phyloP scores from a whole-genome alignment of 164 flowering plant genomes.

The Santalum album region DNA sequence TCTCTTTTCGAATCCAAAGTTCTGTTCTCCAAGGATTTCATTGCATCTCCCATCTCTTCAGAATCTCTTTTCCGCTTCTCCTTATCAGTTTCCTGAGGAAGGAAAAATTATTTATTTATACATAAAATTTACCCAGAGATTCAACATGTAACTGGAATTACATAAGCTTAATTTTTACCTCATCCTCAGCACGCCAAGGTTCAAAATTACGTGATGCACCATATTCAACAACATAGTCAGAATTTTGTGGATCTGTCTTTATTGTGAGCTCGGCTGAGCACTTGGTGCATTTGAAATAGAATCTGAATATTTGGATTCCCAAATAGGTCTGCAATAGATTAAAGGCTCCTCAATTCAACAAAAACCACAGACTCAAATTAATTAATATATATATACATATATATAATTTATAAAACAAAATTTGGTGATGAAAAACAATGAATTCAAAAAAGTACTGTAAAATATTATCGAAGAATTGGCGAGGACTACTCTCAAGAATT shows the following conservation, averaged over 20 bases:
- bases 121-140: too few species aligned
- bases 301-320: constrained; percentile 82
- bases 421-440: not conserved
- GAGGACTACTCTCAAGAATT: too few species aligned
- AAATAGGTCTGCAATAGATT: constrained; percentile 57
- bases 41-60: constrained; percentile 96
- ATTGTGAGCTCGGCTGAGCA: constrained; percentile 87
- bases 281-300: constrained; percentile 86
- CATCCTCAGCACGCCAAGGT: constrained; percentile 97
- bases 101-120: not conserved
- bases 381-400: not conserved
- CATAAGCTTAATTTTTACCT: constrained; percentile 25
- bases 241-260: constrained; percentile 92
- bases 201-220: constrained; percentile 91
- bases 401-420: not conserved
- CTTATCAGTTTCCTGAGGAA: constrained; percentile 47
- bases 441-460: too few species aligned
- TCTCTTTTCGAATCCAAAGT: constrained; percentile 86
- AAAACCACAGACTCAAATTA: too few species aligned
- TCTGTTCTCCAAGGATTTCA: constrained; percentile 91
- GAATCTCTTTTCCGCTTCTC: constrained; percentile 57
- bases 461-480: too few species aligned
- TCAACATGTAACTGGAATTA: not conserved
- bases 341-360: too few species aligned
- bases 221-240: constrained; percentile 81